Evolutionary conservation across 345 rosid species (phyloP), one percentile per base, ranked within the genome.

Genomic region (Erodium maritimum): DNA sequence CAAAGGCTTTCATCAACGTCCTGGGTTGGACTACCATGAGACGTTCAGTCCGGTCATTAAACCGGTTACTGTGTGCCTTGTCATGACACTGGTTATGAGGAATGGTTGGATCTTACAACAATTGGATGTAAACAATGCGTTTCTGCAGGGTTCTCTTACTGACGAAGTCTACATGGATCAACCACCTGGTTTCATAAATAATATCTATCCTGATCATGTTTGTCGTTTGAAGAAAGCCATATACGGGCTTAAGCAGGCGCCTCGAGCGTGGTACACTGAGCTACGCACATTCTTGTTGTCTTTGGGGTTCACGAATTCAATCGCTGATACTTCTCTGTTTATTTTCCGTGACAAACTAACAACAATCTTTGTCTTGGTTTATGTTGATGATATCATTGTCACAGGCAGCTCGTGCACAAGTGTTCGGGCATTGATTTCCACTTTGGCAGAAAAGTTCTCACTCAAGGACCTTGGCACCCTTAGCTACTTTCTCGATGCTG

Each of bases 31-130:
- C 23, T 57, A 17, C n/a, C 17, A 1, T 20, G 51, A 65, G 22
- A 65, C 61, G 0, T 65, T 58, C 2, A 65, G 25, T 13, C 61
- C 17, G 52, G 55, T 50, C 3, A 55, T 57, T 14, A 23, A 50
- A 33, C 60, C 10, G 14, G 6, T 17, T 11, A 56, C 56, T 7
- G 48, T 64, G 1, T 0, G 16, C 7, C 19, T 7, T 45, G 14
- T 57, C 17, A 34, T 58, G 17, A 0, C 50, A 9, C 51, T 37
- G 1, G 62, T 42, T 16, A 14, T 16, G 0, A 18, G 17, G 5
- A 6, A 3, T 13, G 19, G 19, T n/a, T 65, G 57, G 52, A 4
- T 37, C 12, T 16, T 65, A 0, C 0, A 5, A 10, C 21, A 57
- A 12, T 19, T 64, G 2, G 55, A 56, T 17, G 48, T 64, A 5